Base-by-base conservation (phyloP, 2,329 filamentous ascomycete species). In the Trichoderma polysporum region DNA sequence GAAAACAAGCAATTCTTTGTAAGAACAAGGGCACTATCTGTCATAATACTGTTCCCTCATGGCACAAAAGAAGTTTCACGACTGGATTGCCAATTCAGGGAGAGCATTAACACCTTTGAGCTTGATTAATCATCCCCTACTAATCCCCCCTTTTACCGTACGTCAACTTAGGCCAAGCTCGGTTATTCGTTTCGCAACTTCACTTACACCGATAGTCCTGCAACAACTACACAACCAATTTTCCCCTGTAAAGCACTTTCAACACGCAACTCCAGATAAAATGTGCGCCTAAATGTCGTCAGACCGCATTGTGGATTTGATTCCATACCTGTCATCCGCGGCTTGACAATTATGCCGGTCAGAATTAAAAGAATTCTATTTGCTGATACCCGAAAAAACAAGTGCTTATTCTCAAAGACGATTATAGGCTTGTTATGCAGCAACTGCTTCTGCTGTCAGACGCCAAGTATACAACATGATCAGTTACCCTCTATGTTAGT, bases 201-300 rank as follows among this genome's bases (percentile, higher is more conserved):
- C 39, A 10, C 39, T 19, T 19, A 19, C 39, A 45, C 39, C 39
- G 12, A 45, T 10, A 22, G 9, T 45, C 41, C 12, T 45, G n/a
- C n/a, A n/a, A n/a, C n/a, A n/a, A n/a, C n/a, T n/a, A n/a, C n/a
- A n/a, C n/a, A n/a, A n/a, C n/a, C n/a, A n/a, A n/a, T n/a, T n/a
- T n/a, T n/a, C n/a, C n/a, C n/a, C n/a, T n/a, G n/a, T n/a, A n/a
- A n/a, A n/a, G n/a, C 41, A 12, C n/a, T n/a, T 41, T 8, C 39
- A 45, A 45, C 9, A 45, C 5, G 12, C n/a, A 4, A 45, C 8
- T 45, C n/a, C 4, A 7, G 6, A 12, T 6, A 39, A 19, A 17
- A 0, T 1, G 12, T 41, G 6, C 5, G 4, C 3, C 4, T 4
- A 12, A 3, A 9, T n/a, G 2, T n/a, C 3, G 39, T 9, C n/a